Evolutionary conservation across 2,329 filamentous ascomycete species (phyloP), one percentile per base, ranked within the genome.

Genomic region (Ceratocystis variospora): DNA sequence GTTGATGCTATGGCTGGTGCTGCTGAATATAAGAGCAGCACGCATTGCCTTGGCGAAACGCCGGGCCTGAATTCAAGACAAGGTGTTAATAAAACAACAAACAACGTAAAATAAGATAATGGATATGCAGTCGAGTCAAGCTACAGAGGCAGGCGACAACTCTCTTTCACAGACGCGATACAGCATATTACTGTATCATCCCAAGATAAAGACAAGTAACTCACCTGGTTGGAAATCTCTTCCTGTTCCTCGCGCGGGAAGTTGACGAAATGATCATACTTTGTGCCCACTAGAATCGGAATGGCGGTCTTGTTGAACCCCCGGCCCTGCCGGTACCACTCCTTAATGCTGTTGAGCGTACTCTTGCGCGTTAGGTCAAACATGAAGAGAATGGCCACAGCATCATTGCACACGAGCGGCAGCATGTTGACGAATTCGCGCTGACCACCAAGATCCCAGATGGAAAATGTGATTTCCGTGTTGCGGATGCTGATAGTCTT

Each of bases 301-400:
- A 99, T 99, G n/a, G 94, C 94, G 15, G 94, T 99, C 81, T 99
- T 99, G 82, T 99, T 99, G 81, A 99, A 99, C 28, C 94, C 94
- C 70, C 94, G 84, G 61, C 94, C 94, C 77, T 99, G 94, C 66
- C 94, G 85, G 75, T 99, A 99, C 94, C 94, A 99, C 76, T 99
- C 94, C 80, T 99, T 99, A 81, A 99, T 97, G 73, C 90, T 96
- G 79, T 99, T 99, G 71, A 99, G 81, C 0, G 94, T 99, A 78
- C 92, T 96, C 81, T 99, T 99, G 71, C 94, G 84, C 37, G 94
- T 99, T 71, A 99, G 80, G 75, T 99, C 94, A 76, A 99, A 99
- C 94, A 99, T 99, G 84, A 99, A 99, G 53, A 99, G 82, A 70
- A 99, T 97, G 63, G 94, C 94, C 41, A 99, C 94, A 7, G 94